These are phyloP conservation scores for Vitis riparia DNA, from an alignment of 164 flowering plant genomes.

Conservation along the genomic window DNA sequence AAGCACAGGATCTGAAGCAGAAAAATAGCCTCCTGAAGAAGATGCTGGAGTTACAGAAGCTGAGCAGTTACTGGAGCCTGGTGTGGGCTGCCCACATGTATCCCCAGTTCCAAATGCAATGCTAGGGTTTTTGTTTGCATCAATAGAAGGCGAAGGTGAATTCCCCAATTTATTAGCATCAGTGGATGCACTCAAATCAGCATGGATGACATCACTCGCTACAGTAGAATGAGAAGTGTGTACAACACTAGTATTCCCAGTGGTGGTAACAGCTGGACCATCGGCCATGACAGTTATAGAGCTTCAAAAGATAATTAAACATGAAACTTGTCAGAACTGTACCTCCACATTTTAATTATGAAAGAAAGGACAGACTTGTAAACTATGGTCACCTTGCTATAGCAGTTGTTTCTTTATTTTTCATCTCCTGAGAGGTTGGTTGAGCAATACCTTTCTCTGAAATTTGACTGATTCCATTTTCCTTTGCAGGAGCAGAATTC, in stretches of 20 bases:
- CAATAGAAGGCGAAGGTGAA: constrained; percentile 13
- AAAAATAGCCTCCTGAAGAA: constrained; percentile 54
- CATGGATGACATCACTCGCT: constrained; percentile 20
- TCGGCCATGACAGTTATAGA: constrained; percentile 35
- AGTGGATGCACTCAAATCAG: constrained; percentile 21
- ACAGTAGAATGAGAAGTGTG: constrained; percentile 18
- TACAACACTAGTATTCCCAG: constrained; percentile 25
- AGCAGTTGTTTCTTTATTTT: constrained; percentile 37
- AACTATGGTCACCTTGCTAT: constrained; percentile 35
- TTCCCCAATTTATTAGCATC: constrained; percentile 16
- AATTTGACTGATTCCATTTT: constrained; percentile 45
- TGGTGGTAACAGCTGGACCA: constrained; percentile 33
- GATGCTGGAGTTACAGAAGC: constrained; percentile 29
- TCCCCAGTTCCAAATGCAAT: constrained; percentile 24
- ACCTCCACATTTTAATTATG: neutral
- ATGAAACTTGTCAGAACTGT: neutral
- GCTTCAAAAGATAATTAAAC: constrained; percentile 38
- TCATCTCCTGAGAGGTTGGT: constrained; percentile 38
- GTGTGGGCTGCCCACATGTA: constrained; percentile 19
- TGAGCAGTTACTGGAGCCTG: constrained; percentile 20
- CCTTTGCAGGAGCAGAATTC: constrained; percentile 45
- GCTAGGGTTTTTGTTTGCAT: constrained; percentile 11
- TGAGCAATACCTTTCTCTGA: constrained; percentile 37
- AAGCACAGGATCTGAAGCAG: constrained; percentile 68
- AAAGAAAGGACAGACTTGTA: neutral